Evolutionary conservation across 108 stramenopile genomes (phyloP).

Genomic region (Skeletonema grethae): DNA sequence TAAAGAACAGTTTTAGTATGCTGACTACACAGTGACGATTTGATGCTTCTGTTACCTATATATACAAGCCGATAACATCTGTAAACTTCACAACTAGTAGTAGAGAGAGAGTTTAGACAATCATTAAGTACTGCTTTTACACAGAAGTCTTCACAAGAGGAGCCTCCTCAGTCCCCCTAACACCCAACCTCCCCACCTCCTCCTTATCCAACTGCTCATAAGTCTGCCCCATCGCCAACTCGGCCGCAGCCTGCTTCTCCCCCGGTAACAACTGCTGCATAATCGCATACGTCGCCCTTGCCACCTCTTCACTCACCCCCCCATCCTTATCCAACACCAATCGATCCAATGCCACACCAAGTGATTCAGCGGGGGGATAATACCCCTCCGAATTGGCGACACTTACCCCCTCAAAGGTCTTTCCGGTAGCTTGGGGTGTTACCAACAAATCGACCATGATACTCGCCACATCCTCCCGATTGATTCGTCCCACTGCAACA

Average conservation of each 20-base stretch:
- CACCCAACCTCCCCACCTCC: slow-evolving; percentile 75
- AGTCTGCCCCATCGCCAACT: slow-evolving; percentile 85
- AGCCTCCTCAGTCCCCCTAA: slow-evolving; percentile 64
- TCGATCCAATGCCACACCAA: slow-evolving; percentile 51
- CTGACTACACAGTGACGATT: no score
- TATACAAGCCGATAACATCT: no score
- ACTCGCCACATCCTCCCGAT: slow-evolving; percentile 86
- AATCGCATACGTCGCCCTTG: slow-evolving; percentile 58
- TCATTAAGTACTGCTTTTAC: neutral
- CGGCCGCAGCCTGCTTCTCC: slow-evolving; percentile 76
- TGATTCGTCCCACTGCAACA: slow-evolving; percentile 90
- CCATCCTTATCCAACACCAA: slow-evolving; percentile 45
- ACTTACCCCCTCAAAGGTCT: slow-evolving; percentile 89
- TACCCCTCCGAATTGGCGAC: slow-evolving; percentile 64
- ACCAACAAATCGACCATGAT: slow-evolving; percentile 70
- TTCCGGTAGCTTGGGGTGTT: slow-evolving; percentile 78
- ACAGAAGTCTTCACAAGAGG: neutral
- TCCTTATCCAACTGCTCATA: slow-evolving; percentile 86
- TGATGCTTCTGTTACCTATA: no score
- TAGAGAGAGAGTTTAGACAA: no score
- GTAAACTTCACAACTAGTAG: neutral
- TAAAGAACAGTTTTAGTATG: no score
- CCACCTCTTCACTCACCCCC: slow-evolving; percentile 47
- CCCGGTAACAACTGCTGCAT: slow-evolving; percentile 90
- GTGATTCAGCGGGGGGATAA: slow-evolving; percentile 62